Conservation (phyloP, 2,329 filamentous ascomycete genomes). For the Xylogone sp. region DNA sequence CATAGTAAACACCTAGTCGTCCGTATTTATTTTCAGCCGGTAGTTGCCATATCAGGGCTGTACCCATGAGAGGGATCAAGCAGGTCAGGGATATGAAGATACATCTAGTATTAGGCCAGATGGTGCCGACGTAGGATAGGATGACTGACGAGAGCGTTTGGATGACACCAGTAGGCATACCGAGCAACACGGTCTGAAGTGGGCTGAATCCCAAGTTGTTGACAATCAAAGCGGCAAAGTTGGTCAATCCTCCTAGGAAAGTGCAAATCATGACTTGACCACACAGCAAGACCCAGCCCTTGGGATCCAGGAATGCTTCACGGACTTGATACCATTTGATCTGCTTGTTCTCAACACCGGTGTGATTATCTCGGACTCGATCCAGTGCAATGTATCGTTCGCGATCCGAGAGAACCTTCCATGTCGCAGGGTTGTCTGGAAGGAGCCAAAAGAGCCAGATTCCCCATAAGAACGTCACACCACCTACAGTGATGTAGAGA, state of each 20-base stretch:
- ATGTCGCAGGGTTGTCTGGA: slow-evolving; percentile 44
- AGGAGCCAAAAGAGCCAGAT: slow-evolving; percentile 37
- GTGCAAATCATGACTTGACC: slow-evolving; percentile 39
- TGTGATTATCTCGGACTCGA: slow-evolving; percentile 50
- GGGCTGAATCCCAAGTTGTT: not conserved
- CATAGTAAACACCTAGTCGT: not conserved
- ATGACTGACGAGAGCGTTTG: not conserved
- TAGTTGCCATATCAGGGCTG: not conserved
- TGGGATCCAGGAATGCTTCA: slow-evolving; percentile 34
- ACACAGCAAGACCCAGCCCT: not conserved
- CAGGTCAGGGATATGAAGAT: not conserved
- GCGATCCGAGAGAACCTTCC: slow-evolving; percentile 31
- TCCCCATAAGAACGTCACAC: slow-evolving; percentile 37
- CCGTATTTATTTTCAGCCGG: not conserved
- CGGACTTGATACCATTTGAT: slow-evolving; percentile 44
- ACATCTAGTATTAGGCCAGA: not conserved
- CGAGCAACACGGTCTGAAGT: not conserved
- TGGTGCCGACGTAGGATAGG: not conserved
- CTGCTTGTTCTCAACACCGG: slow-evolving; percentile 45
- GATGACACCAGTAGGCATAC: slow-evolving; percentile 1
- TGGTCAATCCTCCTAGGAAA: slow-evolving; percentile 50
- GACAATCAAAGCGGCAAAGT: slow-evolving; percentile 40
- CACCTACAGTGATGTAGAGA: slow-evolving; percentile 35
- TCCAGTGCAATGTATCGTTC: slow-evolving; percentile 42
- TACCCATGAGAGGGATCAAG: not conserved